Conservation (phyloP, 2,329 filamentous ascomycete species). For the Westerdykella ornata region DNA sequence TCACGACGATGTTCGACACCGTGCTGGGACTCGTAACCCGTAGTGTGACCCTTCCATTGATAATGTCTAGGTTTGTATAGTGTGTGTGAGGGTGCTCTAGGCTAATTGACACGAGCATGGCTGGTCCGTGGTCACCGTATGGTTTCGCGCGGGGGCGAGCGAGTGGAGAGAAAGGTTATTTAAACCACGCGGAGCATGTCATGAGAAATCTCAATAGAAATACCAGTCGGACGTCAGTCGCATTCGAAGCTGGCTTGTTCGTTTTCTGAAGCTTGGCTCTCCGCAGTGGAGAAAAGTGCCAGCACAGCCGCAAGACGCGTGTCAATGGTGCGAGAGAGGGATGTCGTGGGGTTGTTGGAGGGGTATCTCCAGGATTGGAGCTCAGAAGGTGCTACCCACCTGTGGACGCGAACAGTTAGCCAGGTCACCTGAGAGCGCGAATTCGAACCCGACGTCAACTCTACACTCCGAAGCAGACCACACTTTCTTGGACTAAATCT, state of each 20-base stretch:
- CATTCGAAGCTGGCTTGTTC: slow-evolving; percentile 2
- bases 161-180: background rate
- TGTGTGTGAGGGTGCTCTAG: slow-evolving; percentile 61
- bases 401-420: too few relatives aligned
- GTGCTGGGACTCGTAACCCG: slow-evolving; percentile 41
- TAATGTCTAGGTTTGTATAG: slow-evolving; percentile 72
- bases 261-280: slow-evolving; percentile 16
- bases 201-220: too few relatives aligned
- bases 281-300: background rate
- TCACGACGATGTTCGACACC: slow-evolving; percentile 60
- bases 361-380: background rate
- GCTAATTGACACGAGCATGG: slow-evolving; percentile 53
- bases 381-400: too few relatives aligned
- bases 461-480: background rate
- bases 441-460: too few relatives aligned
- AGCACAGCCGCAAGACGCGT: slow-evolving; percentile 8
- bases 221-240: too few relatives aligned
- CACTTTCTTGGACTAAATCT: too few relatives aligned
- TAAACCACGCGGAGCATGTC: too few relatives aligned
- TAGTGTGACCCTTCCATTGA: slow-evolving; percentile 53
- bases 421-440: too few relatives aligned
- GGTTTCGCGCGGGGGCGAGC: background rate
- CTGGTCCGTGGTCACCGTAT: background rate
- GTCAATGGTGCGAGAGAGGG: background rate
- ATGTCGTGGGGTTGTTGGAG: slow-evolving; percentile 1